Evolutionary conservation across 163 green algal species (phyloP), one percentile per base, ranked within the genome.

Genomic region (Volvox carteri): DNA sequence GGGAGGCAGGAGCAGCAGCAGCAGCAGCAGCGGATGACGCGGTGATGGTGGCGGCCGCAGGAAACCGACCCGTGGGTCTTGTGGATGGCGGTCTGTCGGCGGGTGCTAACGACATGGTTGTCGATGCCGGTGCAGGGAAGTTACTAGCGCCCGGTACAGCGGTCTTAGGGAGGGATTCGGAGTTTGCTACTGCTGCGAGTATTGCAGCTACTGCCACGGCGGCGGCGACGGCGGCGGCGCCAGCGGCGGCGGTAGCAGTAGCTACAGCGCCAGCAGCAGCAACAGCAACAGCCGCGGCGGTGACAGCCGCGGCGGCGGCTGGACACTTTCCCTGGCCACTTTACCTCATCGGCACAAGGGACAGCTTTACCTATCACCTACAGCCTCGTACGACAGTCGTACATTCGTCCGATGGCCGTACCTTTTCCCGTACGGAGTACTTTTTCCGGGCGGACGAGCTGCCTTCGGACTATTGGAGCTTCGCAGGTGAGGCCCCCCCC

Each of bases 341-440:
- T 28, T 96, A 97, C 90, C 70, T 96, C 4, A 96, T 97, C 21
- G 89, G 68, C 72, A 97, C 95, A 0, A 78, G 95, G 0, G 95
- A 97, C 90, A 90, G 86, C 86, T 97, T 97, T 80, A 94, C 87
- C 5, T 87, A 94, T 79, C 76, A 94, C 68, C 85, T 97, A 14
- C 42, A 94, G 8, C 76, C 85, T 0, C 86, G 70, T 25, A 30
- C 9, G 11, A 84, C 84, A 0, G 56, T 89, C 65, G 91, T 95
- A 39, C 41, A 44, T 2, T 72, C 58, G 4, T 16, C 67, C 8
- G 78, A 70, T 28, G 90, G 88, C 14, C 54, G 89, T 23, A 73
- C 21, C 5, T 96, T 87, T 65, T 33, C 80, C 0, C 94, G 90
- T 75, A 95, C 88, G 0, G 84, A 94, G 39, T 96, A 85, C 86